A percentile compares a stretch with the other conserved stretches of the same genome.
Evolutionary conservation across 495 filamentous ascomycete species (phyloP).

Genomic region (Penicillium coffeae): DNA sequence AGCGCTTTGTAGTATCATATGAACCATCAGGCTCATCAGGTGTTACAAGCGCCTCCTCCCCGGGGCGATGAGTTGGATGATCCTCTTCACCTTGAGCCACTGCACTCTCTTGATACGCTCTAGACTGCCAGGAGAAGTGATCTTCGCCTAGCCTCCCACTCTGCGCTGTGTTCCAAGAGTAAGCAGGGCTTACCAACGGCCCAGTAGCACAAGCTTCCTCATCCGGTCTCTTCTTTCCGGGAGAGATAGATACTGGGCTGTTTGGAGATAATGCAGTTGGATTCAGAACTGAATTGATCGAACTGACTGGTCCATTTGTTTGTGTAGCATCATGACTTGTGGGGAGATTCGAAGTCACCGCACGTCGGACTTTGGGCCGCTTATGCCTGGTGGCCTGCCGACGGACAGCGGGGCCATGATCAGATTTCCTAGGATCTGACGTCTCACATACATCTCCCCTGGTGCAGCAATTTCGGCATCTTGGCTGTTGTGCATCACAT

Average conservation of each 20-base stretch:
- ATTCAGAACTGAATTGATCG: neutral
- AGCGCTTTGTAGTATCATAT: no score
- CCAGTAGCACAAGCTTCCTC: neutral
- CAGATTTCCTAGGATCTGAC: slow-evolving; percentile 2
- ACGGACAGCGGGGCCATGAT: slow-evolving; percentile 1
- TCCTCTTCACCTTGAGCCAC: neutral
- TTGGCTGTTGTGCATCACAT: neutral
- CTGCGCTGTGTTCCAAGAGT: neutral
- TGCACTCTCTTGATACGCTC: slow-evolving; percentile 2
- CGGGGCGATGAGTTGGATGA: neutral
- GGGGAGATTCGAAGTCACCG: neutral
- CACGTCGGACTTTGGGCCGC: neutral
- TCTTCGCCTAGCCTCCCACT: slow-evolving; percentile 2
- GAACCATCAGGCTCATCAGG: neutral
- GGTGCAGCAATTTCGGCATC: neutral
- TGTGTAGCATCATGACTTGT: neutral
- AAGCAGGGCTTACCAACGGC: neutral
- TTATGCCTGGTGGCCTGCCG: neutral
- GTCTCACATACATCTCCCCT: slow-evolving; percentile 5
- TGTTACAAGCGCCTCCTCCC: no score
- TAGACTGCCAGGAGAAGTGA: slow-evolving; percentile 3
- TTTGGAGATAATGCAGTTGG: neutral
- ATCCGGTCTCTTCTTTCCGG: neutral
- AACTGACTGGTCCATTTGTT: neutral
- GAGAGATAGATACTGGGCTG: neutral